Conservation (phyloP, 2,329 filamentous ascomycete genomes). For the Clonostachys rhizophaga region DNA sequence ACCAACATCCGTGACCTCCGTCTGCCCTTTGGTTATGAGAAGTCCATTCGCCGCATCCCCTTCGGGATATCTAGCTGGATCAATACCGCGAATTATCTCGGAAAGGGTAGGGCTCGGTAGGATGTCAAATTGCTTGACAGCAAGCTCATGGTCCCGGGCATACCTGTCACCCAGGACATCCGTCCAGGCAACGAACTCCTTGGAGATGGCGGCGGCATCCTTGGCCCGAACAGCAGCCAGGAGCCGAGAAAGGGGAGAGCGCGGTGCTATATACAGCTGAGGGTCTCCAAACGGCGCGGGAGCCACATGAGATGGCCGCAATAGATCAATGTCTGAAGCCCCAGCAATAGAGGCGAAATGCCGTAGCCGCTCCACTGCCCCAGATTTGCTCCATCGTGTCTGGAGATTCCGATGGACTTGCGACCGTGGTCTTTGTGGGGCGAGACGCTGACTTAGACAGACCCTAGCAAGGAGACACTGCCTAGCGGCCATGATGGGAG, state of each 20-base stretch:
- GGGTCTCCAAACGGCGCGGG: too few species aligned
- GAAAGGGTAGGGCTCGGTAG: constrained; percentile 55
- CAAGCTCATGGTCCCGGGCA: constrained; percentile 9
- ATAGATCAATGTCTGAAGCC: background rate
- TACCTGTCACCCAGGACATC: constrained; percentile 3
- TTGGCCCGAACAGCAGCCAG: constrained; percentile 22
- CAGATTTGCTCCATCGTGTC: constrained; percentile 1
- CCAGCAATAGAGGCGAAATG: background rate
- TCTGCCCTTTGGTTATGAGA: constrained; percentile 30
- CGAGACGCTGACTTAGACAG: constrained; percentile 5
- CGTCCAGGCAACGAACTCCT: constrained; percentile 4
- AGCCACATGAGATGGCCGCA: too few species aligned
- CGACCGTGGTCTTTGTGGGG: background rate
- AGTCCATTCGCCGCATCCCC: constrained; percentile 42
- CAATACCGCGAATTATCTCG: constrained; percentile 57
- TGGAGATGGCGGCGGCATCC: constrained; percentile 6
- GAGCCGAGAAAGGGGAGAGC: constrained; percentile 6
- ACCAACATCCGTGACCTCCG: constrained; percentile 27
- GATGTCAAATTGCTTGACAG: constrained; percentile 19
- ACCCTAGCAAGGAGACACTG: constrained; percentile 13
- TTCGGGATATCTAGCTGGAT: constrained; percentile 45
- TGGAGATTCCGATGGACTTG: too few species aligned
- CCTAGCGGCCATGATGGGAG: constrained; percentile 17
- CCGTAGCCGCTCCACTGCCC: constrained; percentile 1
- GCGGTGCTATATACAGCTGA: background rate